Evolutionary conservation across 306 rosid species (phyloP), one percentile per base, ranked within the genome.

Genomic region (Inga oerstediana): DNA sequence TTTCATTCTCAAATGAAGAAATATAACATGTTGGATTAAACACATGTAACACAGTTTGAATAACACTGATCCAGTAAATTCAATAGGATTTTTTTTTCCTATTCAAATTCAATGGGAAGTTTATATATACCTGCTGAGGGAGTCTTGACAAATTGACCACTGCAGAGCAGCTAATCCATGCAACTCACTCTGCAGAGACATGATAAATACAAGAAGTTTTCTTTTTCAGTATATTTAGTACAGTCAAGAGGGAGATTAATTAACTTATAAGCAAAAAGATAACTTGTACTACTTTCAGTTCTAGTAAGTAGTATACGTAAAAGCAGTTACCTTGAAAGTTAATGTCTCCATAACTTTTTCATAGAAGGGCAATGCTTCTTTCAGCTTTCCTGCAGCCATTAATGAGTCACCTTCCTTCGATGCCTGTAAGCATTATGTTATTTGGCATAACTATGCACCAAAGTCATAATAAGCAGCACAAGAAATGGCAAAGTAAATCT

Each of bases 81-180:
- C 67, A 51, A 51, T 10, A 14, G 54, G 54, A 49, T 16, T 16
- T 51, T 17, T 51, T 16, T 13, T 51, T 51, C 7, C 20, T 15
- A 51, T 54, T 17, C 9, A 17, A 19, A 20, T 22, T 59, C 34
- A 78, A 69, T 67, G 41, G 32, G 74, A 85, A 39, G 17, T 80
- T 80, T 48, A 49, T 16, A 61, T 58, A 64, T 91, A 92, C 98
- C 97, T 92, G 46, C 44, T 79, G 71, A 95, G 94, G 45, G 98
- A 95, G 87, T 95, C 98, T 85, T 79, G 92, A 89, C 96, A 95
- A 84, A 93, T 93, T 24, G 98, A 87, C 98, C 97, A 93, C 81
- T 93, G 98, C 90, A 95, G 84, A 86, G 98, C 98, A 85, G 98
- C 98, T 68, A 91, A 81, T 69, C 98, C 98, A 77, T 95, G 92